These are phyloP conservation scores for Wickerhamiella brachini DNA, from an alignment of 805 yeast species.

Conservation along the genomic window DNA sequence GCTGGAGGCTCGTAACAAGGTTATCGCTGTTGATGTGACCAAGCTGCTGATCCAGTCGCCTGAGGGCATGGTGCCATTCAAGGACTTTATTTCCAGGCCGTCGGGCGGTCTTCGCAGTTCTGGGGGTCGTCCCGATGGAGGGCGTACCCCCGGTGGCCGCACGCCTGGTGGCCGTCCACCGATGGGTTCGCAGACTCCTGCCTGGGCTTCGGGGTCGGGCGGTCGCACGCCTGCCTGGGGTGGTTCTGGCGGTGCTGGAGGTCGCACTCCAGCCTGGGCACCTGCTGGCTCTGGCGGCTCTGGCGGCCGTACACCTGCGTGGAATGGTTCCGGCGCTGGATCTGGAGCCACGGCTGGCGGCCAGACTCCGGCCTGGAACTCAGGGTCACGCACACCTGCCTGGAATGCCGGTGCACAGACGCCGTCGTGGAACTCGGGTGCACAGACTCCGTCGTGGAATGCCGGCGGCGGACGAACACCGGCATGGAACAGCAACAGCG, in stretches of 20 bases:
- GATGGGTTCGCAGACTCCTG: slow-evolving; percentile 19
- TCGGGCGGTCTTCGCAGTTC: slow-evolving; percentile 15
- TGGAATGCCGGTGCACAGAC: slow-evolving; percentile 33
- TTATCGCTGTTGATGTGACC: slow-evolving; percentile 67
- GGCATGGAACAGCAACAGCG: slow-evolving; percentile 16
- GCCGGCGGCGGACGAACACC: slow-evolving; percentile 9
- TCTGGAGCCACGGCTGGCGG: slow-evolving; percentile 26
- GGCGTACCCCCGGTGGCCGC: slow-evolving; percentile 24
- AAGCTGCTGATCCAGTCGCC: slow-evolving; percentile 60
- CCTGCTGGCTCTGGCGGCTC: slow-evolving; percentile 4
- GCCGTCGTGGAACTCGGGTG: slow-evolving; percentile 28
- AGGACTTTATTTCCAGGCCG: slow-evolving; percentile 41
- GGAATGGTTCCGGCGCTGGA: slow-evolving; percentile 15
- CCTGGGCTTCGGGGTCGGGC: slow-evolving; percentile 7
- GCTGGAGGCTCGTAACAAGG: slow-evolving; percentile 82
- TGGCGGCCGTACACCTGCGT: slow-evolving; percentile 21
- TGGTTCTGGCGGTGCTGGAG: slow-evolving; percentile 24
- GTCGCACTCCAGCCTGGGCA: slow-evolving; percentile 30
- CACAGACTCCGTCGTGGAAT: slow-evolving; percentile 42
- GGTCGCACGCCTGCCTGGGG: slow-evolving; percentile 24
- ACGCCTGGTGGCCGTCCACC: slow-evolving; percentile 27
- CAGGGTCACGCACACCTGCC: slow-evolving; percentile 15
- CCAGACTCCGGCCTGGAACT: slow-evolving; percentile 30
- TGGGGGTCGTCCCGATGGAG: slow-evolving; percentile 18
- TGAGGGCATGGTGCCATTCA: slow-evolving; percentile 58